These are phyloP conservation scores for Verticillium longisporum DNA, from an alignment of 2,329 filamentous ascomycete species.

Conservation along the genomic window DNA sequence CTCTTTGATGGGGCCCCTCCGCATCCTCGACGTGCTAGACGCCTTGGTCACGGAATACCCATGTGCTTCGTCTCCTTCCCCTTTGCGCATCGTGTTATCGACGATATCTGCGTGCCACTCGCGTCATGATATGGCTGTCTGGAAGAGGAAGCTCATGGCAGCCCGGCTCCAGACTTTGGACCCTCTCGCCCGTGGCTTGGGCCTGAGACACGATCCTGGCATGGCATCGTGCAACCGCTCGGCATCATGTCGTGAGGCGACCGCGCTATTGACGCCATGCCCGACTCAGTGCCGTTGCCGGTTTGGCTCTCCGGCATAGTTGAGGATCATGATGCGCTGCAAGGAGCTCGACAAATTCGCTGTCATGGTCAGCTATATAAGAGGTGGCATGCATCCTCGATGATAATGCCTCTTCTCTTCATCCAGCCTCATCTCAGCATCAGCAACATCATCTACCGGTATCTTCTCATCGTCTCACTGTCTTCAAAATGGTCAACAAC, in stretches of 20 bases:
- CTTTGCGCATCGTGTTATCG: constrained; percentile 41
- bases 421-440: neutral
- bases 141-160: neutral
- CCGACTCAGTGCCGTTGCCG: neutral
- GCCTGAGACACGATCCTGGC: neutral
- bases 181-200: neutral
- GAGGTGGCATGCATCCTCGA: neutral
- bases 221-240: neutral
- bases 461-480: neutral
- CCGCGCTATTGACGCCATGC: neutral
- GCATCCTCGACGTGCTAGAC: constrained; percentile 1
- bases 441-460: neutral
- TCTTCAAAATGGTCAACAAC: constrained; percentile 9
- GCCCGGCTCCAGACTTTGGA: neutral
- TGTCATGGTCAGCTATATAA: neutral
- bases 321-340: neutral
- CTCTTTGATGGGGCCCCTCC: constrained; percentile 6
- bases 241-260: neutral
- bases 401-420: neutral
- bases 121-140: neutral
- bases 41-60: constrained; percentile 6
- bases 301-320: neutral
- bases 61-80: constrained; percentile 2
- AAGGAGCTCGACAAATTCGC: neutral
- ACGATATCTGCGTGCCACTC: constrained; percentile 42